Base-by-base conservation (phyloP, 805 yeast species). In the Metschnikowia amazonensis region DNA sequence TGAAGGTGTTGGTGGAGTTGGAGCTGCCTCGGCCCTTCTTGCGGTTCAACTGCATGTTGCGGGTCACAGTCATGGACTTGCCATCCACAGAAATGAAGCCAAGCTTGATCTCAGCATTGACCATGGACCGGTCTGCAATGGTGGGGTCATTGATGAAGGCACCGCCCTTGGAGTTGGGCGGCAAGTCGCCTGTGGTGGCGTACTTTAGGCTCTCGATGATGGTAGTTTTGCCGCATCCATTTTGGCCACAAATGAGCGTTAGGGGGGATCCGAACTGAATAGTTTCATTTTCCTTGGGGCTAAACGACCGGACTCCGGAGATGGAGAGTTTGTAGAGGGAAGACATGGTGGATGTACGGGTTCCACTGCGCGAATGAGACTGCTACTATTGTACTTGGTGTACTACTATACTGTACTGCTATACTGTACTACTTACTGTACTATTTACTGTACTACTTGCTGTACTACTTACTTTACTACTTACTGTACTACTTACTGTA, bases 161-260 rank as follows among this genome's bases (percentile, higher is more conserved):
- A 7, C 98, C 98, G 43, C 96, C 96, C 61, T 87, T 89, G 36
- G 90, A 82, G 59, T 92, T 90, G 0, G 99, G 99, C 1, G 99
- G 99, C 47, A 90, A 69, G 59, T 86, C 94, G 8, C 98, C 98
- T 0, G 99, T 92, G 9, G 99, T 89, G 17, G 95, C 92, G 64
- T 89, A 94, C 60, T 89, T 80, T 49, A 94, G 72, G 62, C 97
- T 89, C 64, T 94, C 99, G 50, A 94, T 95, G 46, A 94, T 83
- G 0, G 98, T 90, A 0, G 98, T 94, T 62, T 94, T 92, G 9
- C 99, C 99, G 24, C 96, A 85, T 27, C 99, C 98, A 65, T 94
- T 94, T 42, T 86, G 86, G 0, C 99, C 99, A 24, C 95, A 96
- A 44, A 94, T 92, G 39, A 94, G 72, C 0, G 99, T 94, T 60